These are phyloP conservation scores for Lolium multiflorum DNA, from an alignment of 176 grass and related monocot species.

Conservation along the genomic window DNA sequence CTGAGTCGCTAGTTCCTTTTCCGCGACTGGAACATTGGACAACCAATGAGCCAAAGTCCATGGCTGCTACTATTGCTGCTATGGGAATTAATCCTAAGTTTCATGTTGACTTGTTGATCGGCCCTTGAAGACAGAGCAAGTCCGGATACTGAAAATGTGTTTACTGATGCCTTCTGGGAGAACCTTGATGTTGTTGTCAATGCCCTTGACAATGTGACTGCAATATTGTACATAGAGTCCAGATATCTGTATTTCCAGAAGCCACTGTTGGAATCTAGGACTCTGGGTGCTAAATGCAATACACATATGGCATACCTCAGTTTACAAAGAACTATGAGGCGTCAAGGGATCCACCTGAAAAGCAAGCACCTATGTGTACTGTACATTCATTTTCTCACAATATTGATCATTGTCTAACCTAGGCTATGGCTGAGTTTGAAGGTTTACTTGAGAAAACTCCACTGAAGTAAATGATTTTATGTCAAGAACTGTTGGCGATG, in stretches of 20 bases:
- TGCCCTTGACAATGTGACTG: conserved; percentile 63
- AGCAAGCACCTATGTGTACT: conserved; percentile 88
- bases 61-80: conserved; percentile 79
- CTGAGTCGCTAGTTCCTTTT: conserved; percentile 98
- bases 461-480: not conserved
- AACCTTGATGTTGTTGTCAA: not conserved
- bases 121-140: conserved; percentile 89
- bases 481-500: not conserved
- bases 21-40: conserved; percentile 92
- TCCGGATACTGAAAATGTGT: conserved; percentile 92
- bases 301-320: conserved; percentile 72
- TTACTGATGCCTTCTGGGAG: conserved; percentile 81
- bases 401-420: no score
- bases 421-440: no score
- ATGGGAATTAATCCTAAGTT: conserved; percentile 74
- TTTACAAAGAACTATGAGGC: conserved; percentile 86
- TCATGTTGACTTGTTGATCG: conserved; percentile 33
- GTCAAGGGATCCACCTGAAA: conserved; percentile 88
- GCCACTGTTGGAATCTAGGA: conserved; percentile 79
- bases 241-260: conserved; percentile 83
- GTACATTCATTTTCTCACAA: conserved; percentile 49
- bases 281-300: conserved; percentile 87
- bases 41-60: conserved; percentile 80
- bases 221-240: conserved; percentile 88
- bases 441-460: conserved; percentile 18